Evolutionary conservation across 441 rosid genomes (phyloP), one percentile per base, ranked within the genome.

Genomic region (Caryocar brasiliense): DNA sequence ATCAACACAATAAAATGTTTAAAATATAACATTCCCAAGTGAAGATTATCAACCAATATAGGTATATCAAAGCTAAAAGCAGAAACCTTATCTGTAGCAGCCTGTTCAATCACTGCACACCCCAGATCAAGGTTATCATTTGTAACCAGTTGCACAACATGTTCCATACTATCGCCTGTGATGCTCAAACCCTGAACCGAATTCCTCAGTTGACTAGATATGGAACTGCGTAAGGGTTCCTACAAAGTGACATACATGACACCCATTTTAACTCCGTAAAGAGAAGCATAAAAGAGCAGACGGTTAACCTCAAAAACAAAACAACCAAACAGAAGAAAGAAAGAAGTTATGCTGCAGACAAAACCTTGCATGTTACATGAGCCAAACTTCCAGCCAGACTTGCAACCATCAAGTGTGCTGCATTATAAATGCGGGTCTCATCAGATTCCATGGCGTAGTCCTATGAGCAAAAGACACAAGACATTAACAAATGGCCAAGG

Each of bases 101-200:
- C 96, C 59, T 90, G 96, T 67, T 94, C 99, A 64, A 89, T 89
- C 51, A 84, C 81, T 13, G 99, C 97, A 83, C 97, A 89, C 6
- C 97, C 97, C 52, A 94, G 81, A 72, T 94, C 99, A 66, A 94
- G 97, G 71, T 89, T 89, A 74, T 94, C 97, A 74, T 89, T 94
- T 41, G 97, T 86, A 55, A 80, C 97, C 56, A 94, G 93, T 55
- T 78, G 95, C 75, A 94, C 96, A 59, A 93, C 86, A 65, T 83
- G 96, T 51, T 94, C 97, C 34, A 86, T 76, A 36, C 76, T 66
- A 7, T 94, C 99, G 62, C 66, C 79, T 4, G 84, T 39, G 41
- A 69, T 61, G 67, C 51, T 78, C 66, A 80, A 64, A 54, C 81
- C 87, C 72, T 81, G 99, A 56, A 89, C 79, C 2, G 79, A 71